These are phyloP conservation scores for Biscutella laevigata DNA, from an alignment of 441 rosid genomes.

Conservation along the genomic window DNA sequence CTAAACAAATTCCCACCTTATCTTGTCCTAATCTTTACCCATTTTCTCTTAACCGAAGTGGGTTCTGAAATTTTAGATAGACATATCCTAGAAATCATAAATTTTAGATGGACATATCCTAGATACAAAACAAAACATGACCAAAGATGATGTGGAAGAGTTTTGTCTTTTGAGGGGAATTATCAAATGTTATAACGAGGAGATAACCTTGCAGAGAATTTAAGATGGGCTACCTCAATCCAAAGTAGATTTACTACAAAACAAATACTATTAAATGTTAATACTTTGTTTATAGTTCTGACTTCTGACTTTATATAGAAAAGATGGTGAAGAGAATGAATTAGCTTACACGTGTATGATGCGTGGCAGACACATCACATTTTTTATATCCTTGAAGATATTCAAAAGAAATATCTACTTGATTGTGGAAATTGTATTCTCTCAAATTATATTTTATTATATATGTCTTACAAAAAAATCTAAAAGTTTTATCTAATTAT, in stretches of 20 bases:
- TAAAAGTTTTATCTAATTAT: too few species aligned
- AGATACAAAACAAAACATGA: background rate
- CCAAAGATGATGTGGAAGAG: background rate
- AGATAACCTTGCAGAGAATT: background rate
- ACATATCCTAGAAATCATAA: too few species aligned
- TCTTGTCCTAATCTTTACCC: background rate
- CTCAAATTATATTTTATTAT: too few species aligned
- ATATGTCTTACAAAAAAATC: too few species aligned
- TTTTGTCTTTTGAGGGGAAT: slow-evolving; percentile 2
- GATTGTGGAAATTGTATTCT: too few species aligned
- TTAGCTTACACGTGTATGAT: slow-evolving; percentile 9
- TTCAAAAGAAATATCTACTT: background rate
- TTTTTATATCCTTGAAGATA: background rate
- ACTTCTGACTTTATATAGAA: background rate
- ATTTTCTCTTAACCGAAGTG: background rate
- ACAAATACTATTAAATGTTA: too few species aligned
- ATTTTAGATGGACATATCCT: too few species aligned
- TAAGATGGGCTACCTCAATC: background rate
- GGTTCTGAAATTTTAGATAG: background rate
- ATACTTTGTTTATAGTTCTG: background rate
- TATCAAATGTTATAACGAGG: background rate
- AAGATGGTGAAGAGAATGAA: background rate
- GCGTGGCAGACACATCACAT: slow-evolving; percentile 17
- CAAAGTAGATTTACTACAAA: background rate
- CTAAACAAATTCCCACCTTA: slow-evolving; percentile 7